Evolutionary conservation across 1,284 basidiomycete species (phyloP).

Genomic region (Cutaneotrichosporon curvatum): DNA sequence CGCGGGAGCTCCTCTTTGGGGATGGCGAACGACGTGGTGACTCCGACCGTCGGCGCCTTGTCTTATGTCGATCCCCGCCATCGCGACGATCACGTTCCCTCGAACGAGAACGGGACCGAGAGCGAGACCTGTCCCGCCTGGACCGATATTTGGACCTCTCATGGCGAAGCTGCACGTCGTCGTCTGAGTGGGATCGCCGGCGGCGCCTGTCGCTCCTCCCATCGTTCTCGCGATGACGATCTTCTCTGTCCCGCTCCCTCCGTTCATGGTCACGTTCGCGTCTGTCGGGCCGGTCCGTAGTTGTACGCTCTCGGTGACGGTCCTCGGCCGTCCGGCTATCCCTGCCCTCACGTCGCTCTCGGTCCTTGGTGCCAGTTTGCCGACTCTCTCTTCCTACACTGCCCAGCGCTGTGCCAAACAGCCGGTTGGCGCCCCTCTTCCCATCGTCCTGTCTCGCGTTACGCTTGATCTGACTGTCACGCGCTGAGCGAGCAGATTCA

Average conservation of each 20-base stretch:
- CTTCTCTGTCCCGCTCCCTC: background rate
- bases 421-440: conserved; percentile 12
- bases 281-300: background rate
- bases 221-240: background rate
- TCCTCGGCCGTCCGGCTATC: conserved; percentile 6
- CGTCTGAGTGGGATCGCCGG: background rate
- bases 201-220: background rate
- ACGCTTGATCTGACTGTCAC: conserved; percentile 27
- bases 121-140: background rate
- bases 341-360: background rate
- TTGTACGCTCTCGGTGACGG: too few relatives aligned
- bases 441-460: conserved; percentile 1
- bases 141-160: too few relatives aligned
- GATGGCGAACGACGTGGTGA: background rate
- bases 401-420: conserved; percentile 39
- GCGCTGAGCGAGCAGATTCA: conserved; percentile 62
- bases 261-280: too few relatives aligned
- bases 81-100: background rate
- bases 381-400: conserved; percentile 6
- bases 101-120: background rate
- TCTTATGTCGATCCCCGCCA: background rate
- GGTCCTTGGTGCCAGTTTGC: background rate
- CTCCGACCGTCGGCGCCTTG: background rate
- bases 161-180: background rate
- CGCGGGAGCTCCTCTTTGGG: background rate